Evolutionary conservation across 2,329 filamentous ascomycete genomes (phyloP).

Genomic region (Scytalidium sp.): DNA sequence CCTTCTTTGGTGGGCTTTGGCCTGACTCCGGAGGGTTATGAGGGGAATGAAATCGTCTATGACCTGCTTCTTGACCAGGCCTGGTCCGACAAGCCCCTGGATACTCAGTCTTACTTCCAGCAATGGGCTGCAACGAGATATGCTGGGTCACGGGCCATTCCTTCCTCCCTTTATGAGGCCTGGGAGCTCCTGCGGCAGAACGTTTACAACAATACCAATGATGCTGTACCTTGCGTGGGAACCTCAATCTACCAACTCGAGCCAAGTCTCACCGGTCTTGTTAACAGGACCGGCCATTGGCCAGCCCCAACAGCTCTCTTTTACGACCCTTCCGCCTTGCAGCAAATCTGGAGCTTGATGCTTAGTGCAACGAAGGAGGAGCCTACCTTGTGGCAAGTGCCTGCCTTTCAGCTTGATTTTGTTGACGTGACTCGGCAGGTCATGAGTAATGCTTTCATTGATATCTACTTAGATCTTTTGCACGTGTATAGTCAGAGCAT

Average conservation of each 20-base stretch:
- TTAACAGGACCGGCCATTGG: slow-evolving; percentile 35
- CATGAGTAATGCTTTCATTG: slow-evolving; percentile 42
- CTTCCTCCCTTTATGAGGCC: slow-evolving; percentile 34
- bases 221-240: slow-evolving; percentile 33
- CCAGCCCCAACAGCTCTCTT: slow-evolving; percentile 38
- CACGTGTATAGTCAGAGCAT: too few relatives aligned
- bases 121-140: slow-evolving; percentile 32
- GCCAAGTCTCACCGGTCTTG: slow-evolving; percentile 38
- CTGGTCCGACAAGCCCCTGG: too few relatives aligned
- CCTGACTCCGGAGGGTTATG: too few relatives aligned
- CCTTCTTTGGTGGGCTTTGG: too few relatives aligned
- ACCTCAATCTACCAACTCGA: slow-evolving; percentile 42
- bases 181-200: slow-evolving; percentile 43
- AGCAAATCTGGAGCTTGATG: slow-evolving; percentile 36
- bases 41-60: too few relatives aligned
- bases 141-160: slow-evolving; percentile 19
- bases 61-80: too few relatives aligned
- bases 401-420: slow-evolving; percentile 42
- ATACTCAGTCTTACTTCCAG: too few relatives aligned
- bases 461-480: slow-evolving; percentile 51
- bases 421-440: slow-evolving; percentile 48
- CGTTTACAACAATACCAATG: slow-evolving; percentile 47
- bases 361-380: slow-evolving; percentile 31
- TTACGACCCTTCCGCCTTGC: slow-evolving; percentile 36
- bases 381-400: slow-evolving; percentile 34